Conservation (phyloP, 176 grass and related monocot genomes). For the Triticum monococcum region DNA sequence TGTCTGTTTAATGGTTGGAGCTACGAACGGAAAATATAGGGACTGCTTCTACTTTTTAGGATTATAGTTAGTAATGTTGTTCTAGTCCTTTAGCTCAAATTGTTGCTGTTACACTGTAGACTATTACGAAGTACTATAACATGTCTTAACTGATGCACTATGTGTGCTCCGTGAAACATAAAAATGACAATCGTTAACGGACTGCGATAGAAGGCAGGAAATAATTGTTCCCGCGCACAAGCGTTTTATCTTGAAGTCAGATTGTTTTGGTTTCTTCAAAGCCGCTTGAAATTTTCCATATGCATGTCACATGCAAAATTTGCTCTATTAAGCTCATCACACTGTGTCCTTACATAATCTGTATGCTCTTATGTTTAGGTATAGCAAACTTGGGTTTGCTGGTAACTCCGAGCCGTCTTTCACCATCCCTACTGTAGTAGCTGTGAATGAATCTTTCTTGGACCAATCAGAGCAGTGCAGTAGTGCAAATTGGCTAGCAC, state of each 20-base stretch:
- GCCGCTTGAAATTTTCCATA: not conserved
- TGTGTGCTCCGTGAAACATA: not conserved
- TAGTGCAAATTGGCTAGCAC: conserved; percentile 79
- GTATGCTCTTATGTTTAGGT: conserved; percentile 52
- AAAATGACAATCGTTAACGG: not conserved
- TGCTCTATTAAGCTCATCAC: not conserved
- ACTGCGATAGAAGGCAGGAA: not conserved
- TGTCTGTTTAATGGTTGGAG: not conserved
- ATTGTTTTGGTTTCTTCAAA: not conserved
- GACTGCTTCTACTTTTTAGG: not conserved
- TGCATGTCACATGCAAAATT: not conserved
- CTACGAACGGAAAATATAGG: not conserved
- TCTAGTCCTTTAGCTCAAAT: not conserved
- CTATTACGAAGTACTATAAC: not conserved
- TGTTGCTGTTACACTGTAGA: not conserved
- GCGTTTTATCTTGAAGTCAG: not conserved
- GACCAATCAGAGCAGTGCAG: conserved; percentile 69
- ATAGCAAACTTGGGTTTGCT: conserved; percentile 86
- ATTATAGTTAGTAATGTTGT: not conserved
- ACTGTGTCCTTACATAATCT: conserved; percentile 9
- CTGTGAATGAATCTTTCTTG: conserved; percentile 92
- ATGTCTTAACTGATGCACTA: not conserved
- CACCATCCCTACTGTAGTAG: conserved; percentile 76
- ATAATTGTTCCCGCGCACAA: not conserved
- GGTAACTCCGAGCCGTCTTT: conserved; percentile 89